Conservation (phyloP, 495 filamentous ascomycete species). For the Entonaema liquescens region DNA sequence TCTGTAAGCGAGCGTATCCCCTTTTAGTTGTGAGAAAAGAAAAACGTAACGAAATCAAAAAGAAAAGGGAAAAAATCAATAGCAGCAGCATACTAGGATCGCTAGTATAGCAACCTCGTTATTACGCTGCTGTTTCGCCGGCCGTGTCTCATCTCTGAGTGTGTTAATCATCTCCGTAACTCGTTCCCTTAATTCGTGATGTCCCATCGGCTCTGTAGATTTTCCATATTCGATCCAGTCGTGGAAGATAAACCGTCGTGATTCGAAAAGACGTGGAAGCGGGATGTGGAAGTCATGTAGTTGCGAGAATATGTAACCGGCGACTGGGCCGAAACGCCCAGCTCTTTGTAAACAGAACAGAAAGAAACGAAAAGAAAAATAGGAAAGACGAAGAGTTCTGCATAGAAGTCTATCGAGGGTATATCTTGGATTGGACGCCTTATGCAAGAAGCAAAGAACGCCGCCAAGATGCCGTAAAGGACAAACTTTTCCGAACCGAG, state of each 20-base stretch:
- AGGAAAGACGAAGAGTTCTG: conserved; percentile 27
- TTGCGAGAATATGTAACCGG: background rate
- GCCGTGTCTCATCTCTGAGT: conserved; percentile 5
- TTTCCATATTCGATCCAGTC: conserved; percentile 14
- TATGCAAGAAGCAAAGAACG: conserved; percentile 41
- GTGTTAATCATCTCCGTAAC: conserved; percentile 22
- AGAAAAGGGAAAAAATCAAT: background rate
- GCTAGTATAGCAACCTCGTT: conserved; percentile 1
- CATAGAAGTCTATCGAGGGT: conserved; percentile 42
- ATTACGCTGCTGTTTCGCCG: background rate
- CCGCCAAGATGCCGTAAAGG: conserved; percentile 43
- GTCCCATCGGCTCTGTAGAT: background rate
- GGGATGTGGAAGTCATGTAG: background rate
- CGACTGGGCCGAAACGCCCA: background rate
- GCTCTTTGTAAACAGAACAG: background rate
- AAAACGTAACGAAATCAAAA: background rate
- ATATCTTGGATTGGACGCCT: conserved; percentile 41
- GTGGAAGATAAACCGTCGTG: conserved; percentile 4
- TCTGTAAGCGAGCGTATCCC: conserved; percentile 33
- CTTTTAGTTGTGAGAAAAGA: conserved; percentile 13
- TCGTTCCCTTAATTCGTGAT: background rate
- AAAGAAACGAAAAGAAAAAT: conserved; percentile 4
- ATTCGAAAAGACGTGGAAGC: background rate
- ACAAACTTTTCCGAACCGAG: conserved; percentile 46
- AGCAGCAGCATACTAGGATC: background rate